Evolutionary conservation across 345 rosid species (phyloP), one percentile per base, ranked within the genome.

Genomic region (Bruguiera parviflora): DNA sequence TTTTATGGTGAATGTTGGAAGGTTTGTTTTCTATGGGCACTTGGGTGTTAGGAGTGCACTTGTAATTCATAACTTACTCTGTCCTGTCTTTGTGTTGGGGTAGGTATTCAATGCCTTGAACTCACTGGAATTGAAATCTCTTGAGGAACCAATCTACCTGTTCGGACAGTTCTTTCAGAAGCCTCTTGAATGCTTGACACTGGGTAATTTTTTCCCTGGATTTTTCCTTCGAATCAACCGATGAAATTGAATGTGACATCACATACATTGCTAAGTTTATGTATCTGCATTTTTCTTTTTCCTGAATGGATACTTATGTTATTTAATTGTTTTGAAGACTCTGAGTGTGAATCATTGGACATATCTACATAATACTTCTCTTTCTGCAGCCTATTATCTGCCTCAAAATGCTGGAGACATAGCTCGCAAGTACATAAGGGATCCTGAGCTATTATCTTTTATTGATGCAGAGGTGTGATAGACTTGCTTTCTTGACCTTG

Each of bases 161-260:
- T 88, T 90, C 57, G 96, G 96, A 63, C 99, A 95, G 74, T 92
- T 95, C 82, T 95, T 92, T 82, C 88, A 84, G 85, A 88, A 90
- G 66, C 97, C 97, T 33, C 82, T 87, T 39, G 93, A 87, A 72
- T 92, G 97, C 78, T 83, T 95, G 79, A 94, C 97, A 51, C 95
- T 90, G 0, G 97, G 97, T 90, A 80, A 76, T 29, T 55, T n/a
- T 72, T 77, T 67, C 24, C 46, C 53, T 24, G 15, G 22, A 24
- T 31, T 19, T 62, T 55, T 27, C 19, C 33, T 61, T 18, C 7
- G 53, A 62, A 5, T 70, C 57, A 29, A 53, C 22, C 24, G 57
- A 29, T 21, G 18, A 46, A 35, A 35, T 66, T 71, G 22, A 32
- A 20, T 67, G 53, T 27, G 5, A 56, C 29, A 22, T 10, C 13